These are phyloP conservation scores for Schoenoplectus tabernaemontani DNA, from an alignment of 202 grass and related monocot species.

Conservation along the genomic window DNA sequence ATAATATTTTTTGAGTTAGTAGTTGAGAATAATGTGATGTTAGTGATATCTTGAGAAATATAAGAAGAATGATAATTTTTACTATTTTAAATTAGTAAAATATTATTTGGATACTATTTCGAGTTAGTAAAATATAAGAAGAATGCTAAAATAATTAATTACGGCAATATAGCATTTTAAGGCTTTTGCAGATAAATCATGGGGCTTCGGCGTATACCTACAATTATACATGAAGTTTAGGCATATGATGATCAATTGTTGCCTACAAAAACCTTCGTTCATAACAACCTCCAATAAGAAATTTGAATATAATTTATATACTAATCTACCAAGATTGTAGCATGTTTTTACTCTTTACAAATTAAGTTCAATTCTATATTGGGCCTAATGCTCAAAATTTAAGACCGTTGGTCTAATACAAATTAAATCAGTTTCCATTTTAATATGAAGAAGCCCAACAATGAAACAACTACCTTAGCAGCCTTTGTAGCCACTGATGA, in stretches of 20 bases:
- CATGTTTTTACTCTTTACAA: not conserved
- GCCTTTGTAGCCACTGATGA: no score
- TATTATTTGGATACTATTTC: no score
- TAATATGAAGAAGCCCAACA: not conserved
- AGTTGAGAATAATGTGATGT: no score
- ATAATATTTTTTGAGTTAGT: no score
- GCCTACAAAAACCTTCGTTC: not conserved
- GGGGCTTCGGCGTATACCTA: not conserved
- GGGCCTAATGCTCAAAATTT: not conserved
- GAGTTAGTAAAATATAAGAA: no score
- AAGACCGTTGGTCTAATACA: not conserved
- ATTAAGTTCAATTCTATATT: not conserved
- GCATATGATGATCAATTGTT: not conserved
- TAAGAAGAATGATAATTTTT: no score
- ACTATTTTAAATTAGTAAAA: no score
- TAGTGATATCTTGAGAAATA: no score
- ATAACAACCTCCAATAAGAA: not conserved
- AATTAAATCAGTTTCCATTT: not conserved
- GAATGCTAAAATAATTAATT: no score
- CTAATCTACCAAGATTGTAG: not conserved
- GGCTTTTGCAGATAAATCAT: not conserved
- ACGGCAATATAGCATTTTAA: not conserved
- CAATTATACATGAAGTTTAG: not conserved
- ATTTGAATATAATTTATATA: not conserved
- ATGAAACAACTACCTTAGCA: slow-evolving; percentile 14